phyloP scores from a whole-genome alignment of 305 asterid genomes.

The Fraxinus latifolia region DNA sequence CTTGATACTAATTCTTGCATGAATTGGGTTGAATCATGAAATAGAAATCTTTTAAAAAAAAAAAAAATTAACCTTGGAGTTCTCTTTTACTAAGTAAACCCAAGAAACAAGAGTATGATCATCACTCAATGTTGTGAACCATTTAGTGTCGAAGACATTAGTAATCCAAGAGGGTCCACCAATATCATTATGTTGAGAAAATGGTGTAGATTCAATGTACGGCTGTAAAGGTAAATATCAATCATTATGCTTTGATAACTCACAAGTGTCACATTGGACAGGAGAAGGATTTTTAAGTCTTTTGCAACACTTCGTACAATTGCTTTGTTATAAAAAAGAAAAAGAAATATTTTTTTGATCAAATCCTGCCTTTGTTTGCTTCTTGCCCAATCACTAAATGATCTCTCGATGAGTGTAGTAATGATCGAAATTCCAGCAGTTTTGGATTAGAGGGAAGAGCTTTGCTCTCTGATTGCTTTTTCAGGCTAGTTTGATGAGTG shows the following conservation, averaged over 20 bases:
- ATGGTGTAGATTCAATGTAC: neutral
- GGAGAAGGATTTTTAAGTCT: neutral
- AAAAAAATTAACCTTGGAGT: neutral
- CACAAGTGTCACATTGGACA: neutral
- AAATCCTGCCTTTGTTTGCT: neutral
- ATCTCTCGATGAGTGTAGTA: neutral
- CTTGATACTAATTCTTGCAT: neutral
- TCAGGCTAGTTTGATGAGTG: neutral
- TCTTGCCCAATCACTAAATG: neutral
- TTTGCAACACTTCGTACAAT: neutral
- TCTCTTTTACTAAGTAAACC: neutral
- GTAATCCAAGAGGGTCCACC: neutral
- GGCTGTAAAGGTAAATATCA: neutral
- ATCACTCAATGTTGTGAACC: neutral
- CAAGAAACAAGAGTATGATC: neutral
- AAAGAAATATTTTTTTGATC: neutral
- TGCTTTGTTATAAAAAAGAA: neutral
- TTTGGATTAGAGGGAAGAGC: neutral
- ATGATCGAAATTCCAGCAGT: neutral
- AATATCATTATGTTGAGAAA: neutral
- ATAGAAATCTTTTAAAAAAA: neutral
- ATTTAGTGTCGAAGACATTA: neutral
- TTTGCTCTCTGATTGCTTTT: neutral
- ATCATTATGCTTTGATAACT: neutral
- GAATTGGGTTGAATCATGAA: neutral